Conservation (phyloP, 345 rosid species). For the Arabidopsis suecica region DNA sequence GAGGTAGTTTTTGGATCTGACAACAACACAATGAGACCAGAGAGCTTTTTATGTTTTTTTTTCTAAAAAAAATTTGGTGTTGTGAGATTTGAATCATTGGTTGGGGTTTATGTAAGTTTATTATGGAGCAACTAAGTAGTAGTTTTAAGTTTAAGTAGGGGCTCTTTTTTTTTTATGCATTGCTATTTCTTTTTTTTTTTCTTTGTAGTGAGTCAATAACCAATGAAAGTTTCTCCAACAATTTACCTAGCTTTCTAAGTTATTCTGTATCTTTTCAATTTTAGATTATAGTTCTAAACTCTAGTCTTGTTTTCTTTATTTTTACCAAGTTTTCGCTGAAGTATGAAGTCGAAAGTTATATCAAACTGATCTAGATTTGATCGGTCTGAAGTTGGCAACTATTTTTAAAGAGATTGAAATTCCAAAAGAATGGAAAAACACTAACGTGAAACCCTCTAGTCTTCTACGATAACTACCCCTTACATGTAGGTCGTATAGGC, state of each 20-base stretch:
- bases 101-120: slow-evolving; percentile 44
- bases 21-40: slow-evolving; percentile 3
- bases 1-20: slow-evolving; percentile 58
- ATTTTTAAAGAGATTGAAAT: too few relatives aligned
- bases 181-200: slow-evolving; percentile 6
- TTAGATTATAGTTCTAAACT: not conserved
- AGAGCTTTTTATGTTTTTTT: slow-evolving; percentile 16
- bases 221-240: slow-evolving; percentile 39
- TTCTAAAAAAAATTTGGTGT: not conserved
- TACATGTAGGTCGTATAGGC: too few relatives aligned
- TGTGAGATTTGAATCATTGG: slow-evolving; percentile 47
- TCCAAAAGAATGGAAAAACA: too few relatives aligned
- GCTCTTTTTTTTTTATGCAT: slow-evolving; percentile 17
- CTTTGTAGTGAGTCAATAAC: slow-evolving; percentile 38
- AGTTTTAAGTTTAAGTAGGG: slow-evolving; percentile 40
- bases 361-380: too few relatives aligned
- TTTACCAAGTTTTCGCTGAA: too few relatives aligned
- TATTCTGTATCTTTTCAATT: not conserved
- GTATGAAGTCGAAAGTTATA: too few relatives aligned
- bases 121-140: slow-evolving; percentile 34
- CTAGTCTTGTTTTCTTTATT: too few relatives aligned
- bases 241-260: not conserved
- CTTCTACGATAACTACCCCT: too few relatives aligned
- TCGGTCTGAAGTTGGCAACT: too few relatives aligned
- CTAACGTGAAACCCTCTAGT: too few relatives aligned